A percentile compares a stretch with the other conserved stretches of the same genome.
Evolutionary conservation across 306 rosid species (phyloP).

Genomic region (Rosa chinensis): DNA sequence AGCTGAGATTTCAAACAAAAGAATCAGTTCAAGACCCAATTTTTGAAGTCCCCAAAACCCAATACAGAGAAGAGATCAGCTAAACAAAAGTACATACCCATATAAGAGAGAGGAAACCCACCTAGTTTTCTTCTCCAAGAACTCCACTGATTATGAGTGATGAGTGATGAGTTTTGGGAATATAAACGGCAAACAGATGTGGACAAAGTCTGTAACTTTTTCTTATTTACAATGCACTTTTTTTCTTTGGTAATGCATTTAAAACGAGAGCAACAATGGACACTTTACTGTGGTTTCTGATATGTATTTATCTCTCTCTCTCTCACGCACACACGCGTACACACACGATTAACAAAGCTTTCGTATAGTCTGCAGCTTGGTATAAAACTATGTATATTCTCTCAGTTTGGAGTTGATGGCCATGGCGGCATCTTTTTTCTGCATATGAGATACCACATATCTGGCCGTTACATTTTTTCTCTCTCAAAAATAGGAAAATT

Average conservation of each 20-base stretch:
- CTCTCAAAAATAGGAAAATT: no score
- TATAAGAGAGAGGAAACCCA: constrained; percentile 21
- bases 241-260: constrained; percentile 31
- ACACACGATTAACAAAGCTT: constrained; percentile 40
- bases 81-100: not conserved
- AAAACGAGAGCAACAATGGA: constrained; percentile 44
- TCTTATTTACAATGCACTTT: constrained; percentile 4
- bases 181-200: constrained; percentile 37
- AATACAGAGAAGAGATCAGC: constrained; percentile 28
- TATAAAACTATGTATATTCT: constrained; percentile 18
- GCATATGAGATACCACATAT: not conserved
- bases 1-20: not conserved
- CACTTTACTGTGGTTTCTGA: constrained; percentile 39
- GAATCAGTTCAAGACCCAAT: constrained; percentile 3
- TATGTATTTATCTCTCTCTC: constrained; percentile 7
- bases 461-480: no score
- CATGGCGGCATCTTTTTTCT: constrained; percentile 1
- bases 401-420: not conserved
- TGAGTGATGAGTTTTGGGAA: constrained; percentile 15
- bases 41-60: constrained; percentile 20
- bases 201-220: constrained; percentile 28
- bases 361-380: constrained; percentile 21
- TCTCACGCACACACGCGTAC: constrained; percentile 15
- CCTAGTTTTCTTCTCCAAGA: constrained; percentile 39
- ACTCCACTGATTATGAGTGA: constrained; percentile 17